phyloP scores from a whole-genome alignment of 495 filamentous ascomycete species.

The Hypoxylon cercidicola region DNA sequence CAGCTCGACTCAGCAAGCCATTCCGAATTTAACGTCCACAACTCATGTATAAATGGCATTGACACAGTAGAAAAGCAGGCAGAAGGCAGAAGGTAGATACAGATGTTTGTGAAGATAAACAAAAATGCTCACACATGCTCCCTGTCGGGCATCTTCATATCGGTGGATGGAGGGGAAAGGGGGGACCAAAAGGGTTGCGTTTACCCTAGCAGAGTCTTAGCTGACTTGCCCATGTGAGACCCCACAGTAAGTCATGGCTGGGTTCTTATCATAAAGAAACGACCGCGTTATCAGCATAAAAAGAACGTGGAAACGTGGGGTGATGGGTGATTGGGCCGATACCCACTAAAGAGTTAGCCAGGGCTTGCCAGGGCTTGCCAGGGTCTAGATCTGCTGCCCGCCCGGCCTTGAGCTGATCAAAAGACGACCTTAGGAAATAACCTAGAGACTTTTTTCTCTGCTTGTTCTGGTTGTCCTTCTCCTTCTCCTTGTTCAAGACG shows the following conservation, averaged over 20 bases:
- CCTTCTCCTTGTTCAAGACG: no score
- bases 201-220: conserved; percentile 39
- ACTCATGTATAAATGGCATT: conserved; percentile 9
- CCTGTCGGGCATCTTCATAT: not conserved
- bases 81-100: conserved; percentile 9
- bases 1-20: conserved; percentile 23
- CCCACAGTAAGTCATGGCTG: conserved; percentile 32
- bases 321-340: no score
- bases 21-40: conserved; percentile 27
- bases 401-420: no score
- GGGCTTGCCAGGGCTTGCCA: no score
- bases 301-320: conserved; percentile 25
- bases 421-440: no score
- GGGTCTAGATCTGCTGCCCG: no score
- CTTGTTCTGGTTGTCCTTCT: no score
- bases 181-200: conserved; percentile 26
- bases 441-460: no score
- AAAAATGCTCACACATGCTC: conserved; percentile 12
- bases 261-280: conserved; percentile 30
- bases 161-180: conserved; percentile 1
- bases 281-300: conserved; percentile 10
- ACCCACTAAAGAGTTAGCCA: no score
- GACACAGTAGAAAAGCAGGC: conserved; percentile 8
- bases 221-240: conserved; percentile 45
- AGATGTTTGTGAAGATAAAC: conserved; percentile 22